These are phyloP conservation scores for Porphyrellus cyaneotinctus DNA, from an alignment of 768 basidiomycete genomes.

Conservation along the genomic window DNA sequence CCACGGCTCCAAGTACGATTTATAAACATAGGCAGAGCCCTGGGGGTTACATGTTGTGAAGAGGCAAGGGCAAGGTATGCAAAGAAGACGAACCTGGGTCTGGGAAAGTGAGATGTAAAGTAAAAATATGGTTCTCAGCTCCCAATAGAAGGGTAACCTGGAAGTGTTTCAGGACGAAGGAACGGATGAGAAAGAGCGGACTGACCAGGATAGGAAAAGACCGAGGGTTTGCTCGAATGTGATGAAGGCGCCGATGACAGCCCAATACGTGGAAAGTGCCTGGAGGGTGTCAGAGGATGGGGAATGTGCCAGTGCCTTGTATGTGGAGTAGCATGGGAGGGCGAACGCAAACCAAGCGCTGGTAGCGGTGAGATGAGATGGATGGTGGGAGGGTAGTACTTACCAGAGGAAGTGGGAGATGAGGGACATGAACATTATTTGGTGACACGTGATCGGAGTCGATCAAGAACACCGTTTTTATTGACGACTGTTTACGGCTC, in stretches of 20 bases:
- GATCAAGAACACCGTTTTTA: slow-evolving; percentile 10
- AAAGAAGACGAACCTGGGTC: slow-evolving; percentile 47
- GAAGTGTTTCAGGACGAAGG: slow-evolving; percentile 6
- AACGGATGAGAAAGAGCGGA: neutral
- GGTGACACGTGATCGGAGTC: neutral
- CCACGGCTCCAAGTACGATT: slow-evolving; percentile 58
- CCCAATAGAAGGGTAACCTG: slow-evolving; percentile 79
- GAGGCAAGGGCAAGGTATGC: neutral
- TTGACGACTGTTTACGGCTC: slow-evolving; percentile 19
- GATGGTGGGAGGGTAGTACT: neutral
- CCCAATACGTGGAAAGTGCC: slow-evolving; percentile 61
- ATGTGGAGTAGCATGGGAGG: slow-evolving; percentile 60
- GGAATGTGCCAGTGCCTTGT: slow-evolving; percentile 58
- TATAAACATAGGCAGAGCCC: slow-evolving; percentile 68
- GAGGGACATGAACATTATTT: slow-evolving; percentile 52
- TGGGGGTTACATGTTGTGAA: slow-evolving; percentile 25
- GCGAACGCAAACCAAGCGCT: slow-evolving; percentile 73
- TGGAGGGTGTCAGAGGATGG: slow-evolving; percentile 53
- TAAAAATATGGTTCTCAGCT: slow-evolving; percentile 62
- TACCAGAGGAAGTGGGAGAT: slow-evolving; percentile 50
- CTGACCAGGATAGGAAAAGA: slow-evolving; percentile 64
- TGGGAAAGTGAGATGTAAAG: slow-evolving; percentile 68
- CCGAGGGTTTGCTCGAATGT: slow-evolving; percentile 62
- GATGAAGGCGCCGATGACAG: slow-evolving; percentile 54
- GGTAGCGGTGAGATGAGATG: neutral